Evolutionary conservation across 2,329 filamentous ascomycete genomes (phyloP).

Genomic region (Polychaeton citri): DNA sequence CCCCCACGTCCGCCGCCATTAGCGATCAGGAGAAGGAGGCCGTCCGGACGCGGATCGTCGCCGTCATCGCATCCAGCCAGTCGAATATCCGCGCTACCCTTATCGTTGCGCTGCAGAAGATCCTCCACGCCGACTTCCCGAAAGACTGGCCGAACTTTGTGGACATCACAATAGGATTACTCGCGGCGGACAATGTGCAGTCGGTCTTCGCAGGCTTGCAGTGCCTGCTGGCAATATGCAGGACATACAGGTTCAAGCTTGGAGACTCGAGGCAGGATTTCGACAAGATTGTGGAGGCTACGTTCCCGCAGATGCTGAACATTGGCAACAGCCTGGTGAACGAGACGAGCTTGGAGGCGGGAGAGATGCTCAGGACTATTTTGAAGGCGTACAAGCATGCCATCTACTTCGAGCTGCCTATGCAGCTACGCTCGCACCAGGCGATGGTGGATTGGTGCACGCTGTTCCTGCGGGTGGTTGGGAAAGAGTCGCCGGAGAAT

Average conservation of each 20-base stretch:
- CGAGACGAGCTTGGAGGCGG: slow-evolving; percentile 85
- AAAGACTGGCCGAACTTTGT: slow-evolving; percentile 89
- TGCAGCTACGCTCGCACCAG: slow-evolving; percentile 62
- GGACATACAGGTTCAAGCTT: slow-evolving; percentile 87
- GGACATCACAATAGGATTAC: slow-evolving; percentile 77
- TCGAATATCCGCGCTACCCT: slow-evolving; percentile 81
- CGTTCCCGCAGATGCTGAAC: slow-evolving; percentile 73
- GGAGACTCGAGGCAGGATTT: slow-evolving; percentile 75
- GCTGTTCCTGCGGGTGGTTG: slow-evolving; percentile 79
- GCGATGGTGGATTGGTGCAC: slow-evolving; percentile 93
- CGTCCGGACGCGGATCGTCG: slow-evolving; percentile 78
- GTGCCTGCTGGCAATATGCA: slow-evolving; percentile 86
- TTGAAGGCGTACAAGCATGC: slow-evolving; percentile 98
- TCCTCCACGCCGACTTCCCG: slow-evolving; percentile 91
- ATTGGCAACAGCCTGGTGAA: slow-evolving; percentile 83
- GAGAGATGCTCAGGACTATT: slow-evolving; percentile 89
- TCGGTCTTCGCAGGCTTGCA: slow-evolving; percentile 89
- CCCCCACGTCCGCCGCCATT: slow-evolving; percentile 41
- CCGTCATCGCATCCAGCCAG: slow-evolving; percentile 69
- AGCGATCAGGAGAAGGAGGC: slow-evolving; percentile 77
- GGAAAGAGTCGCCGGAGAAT: slow-evolving; percentile 66
- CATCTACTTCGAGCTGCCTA: slow-evolving; percentile 80
- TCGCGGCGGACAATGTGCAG: slow-evolving; percentile 72
- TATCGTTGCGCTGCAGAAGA: slow-evolving; percentile 86
- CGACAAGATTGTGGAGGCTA: slow-evolving; percentile 82